Evolutionary conservation across 176 grass and related monocot species (phyloP).

Genomic region (Guadua angustifolia): DNA sequence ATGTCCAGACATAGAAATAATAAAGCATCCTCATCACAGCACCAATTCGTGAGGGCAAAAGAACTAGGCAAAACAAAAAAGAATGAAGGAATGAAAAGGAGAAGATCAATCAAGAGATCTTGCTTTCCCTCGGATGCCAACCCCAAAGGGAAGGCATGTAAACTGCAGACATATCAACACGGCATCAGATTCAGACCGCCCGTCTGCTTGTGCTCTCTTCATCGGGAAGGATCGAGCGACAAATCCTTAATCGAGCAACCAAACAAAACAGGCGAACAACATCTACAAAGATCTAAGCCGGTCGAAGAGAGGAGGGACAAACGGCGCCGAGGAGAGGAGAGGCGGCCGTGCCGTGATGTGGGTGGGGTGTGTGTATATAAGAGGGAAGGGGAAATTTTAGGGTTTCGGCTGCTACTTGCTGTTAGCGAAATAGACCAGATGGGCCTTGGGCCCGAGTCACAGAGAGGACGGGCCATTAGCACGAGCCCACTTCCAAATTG

Average conservation of each 20-base stretch:
- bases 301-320: not conserved
- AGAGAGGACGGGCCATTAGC: not conserved
- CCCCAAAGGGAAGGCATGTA: constrained; percentile 44
- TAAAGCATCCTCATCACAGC: constrained; percentile 60
- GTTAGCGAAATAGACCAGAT: not conserved
- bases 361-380: not conserved
- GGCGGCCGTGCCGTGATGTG: not conserved
- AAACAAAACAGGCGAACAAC: not conserved
- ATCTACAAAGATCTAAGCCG: not conserved
- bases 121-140: constrained; percentile 62
- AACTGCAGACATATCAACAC: constrained; percentile 92
- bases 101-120: not conserved
- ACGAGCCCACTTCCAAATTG: not conserved
- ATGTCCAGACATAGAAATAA: constrained; percentile 81
- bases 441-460: not conserved
- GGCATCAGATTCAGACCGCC: constrained; percentile 99
- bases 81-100: not conserved
- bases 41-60: not conserved
- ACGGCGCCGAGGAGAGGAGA: not conserved
- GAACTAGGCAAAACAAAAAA: not conserved
- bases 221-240: constrained; percentile 52
- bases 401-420: constrained; percentile 22
- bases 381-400: constrained; percentile 13
- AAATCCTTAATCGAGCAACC: not conserved
- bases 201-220: constrained; percentile 89